phyloP scores from a whole-genome alignment of 1,139 yeast species.

The Taphrina flavorubra region DNA sequence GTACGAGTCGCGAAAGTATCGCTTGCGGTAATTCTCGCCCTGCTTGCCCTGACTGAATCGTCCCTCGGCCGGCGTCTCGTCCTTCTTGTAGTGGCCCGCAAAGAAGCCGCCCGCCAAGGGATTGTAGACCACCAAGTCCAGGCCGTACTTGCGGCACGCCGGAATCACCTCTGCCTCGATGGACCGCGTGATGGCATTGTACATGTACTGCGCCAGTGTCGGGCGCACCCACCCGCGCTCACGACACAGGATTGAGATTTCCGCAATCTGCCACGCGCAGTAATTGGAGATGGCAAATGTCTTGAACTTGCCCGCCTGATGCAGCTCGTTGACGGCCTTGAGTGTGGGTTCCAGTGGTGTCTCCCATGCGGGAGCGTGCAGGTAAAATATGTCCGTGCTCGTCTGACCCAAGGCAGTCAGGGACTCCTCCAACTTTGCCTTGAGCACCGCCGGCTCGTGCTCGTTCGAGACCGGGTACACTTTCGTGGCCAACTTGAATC shows the following conservation, averaged over 20 bases:
- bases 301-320: conserved; percentile 48
- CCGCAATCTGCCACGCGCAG: conserved; percentile 47
- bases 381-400: conserved; percentile 46
- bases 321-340: conserved; percentile 47
- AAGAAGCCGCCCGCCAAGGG: conserved; percentile 50
- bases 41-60: conserved; percentile 45
- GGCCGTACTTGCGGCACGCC: conserved; percentile 44
- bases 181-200: conserved; percentile 48
- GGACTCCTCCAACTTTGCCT: conserved; percentile 45
- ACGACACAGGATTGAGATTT: conserved; percentile 46
- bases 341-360: conserved; percentile 48
- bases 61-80: conserved; percentile 46
- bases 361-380: conserved; percentile 47
- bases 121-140: conserved; percentile 48
- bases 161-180: conserved; percentile 48
- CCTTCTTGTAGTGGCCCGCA: conserved; percentile 44
- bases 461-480: conserved; percentile 46
- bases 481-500: conserved; percentile 47
- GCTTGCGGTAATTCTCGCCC: conserved; percentile 46
- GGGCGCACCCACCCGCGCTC: conserved; percentile 48
- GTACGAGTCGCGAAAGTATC: conserved; percentile 47
- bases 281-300: conserved; percentile 48
- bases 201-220: conserved; percentile 49
- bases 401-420: conserved; percentile 44
- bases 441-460: conserved; percentile 44